Conservation (phyloP, 2,329 filamentous ascomycete genomes). For the Diaporthe sp. region DNA sequence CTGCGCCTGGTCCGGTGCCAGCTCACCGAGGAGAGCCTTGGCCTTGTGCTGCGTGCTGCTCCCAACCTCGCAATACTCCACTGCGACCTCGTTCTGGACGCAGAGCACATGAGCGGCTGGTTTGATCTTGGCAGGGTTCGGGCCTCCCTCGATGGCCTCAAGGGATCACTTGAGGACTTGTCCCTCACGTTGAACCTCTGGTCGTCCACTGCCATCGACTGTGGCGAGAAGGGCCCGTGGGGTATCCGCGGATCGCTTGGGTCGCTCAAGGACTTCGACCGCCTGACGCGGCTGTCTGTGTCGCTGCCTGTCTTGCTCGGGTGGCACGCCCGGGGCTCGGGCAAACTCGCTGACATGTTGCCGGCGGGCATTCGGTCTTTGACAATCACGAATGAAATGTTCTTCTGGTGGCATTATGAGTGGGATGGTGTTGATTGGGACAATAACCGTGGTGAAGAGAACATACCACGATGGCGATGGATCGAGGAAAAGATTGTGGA, state of each 20-base stretch:
- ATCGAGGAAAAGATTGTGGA: slow-evolving; percentile 10
- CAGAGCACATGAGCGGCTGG: slow-evolving; percentile 1
- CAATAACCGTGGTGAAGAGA: neutral
- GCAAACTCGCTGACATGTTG: neutral
- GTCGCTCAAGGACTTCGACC: neutral
- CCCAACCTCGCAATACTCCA: neutral
- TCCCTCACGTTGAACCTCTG: neutral
- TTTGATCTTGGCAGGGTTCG: neutral
- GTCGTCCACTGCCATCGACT: slow-evolving; percentile 16
- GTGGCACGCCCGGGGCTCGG: neutral
- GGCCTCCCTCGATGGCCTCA: neutral
- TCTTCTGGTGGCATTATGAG: slow-evolving; percentile 12
- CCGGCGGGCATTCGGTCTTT: neutral
- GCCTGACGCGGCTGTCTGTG: neutral
- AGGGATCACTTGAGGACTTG: neutral
- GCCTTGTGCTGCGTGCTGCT: neutral
- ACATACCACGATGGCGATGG: neutral
- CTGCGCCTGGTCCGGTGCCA: slow-evolving; percentile 2
- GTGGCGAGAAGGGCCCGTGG: neutral
- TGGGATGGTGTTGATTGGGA: slow-evolving; percentile 2
- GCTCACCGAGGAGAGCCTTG: neutral
- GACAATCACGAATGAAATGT: slow-evolving; percentile 23
- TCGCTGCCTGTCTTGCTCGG: slow-evolving; percentile 10
- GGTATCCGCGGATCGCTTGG: slow-evolving; percentile 8
- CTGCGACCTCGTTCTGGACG: slow-evolving; percentile 2